Evolutionary conservation across 768 basidiomycete genomes (phyloP).

Genomic region (Auricularia sp.): DNA sequence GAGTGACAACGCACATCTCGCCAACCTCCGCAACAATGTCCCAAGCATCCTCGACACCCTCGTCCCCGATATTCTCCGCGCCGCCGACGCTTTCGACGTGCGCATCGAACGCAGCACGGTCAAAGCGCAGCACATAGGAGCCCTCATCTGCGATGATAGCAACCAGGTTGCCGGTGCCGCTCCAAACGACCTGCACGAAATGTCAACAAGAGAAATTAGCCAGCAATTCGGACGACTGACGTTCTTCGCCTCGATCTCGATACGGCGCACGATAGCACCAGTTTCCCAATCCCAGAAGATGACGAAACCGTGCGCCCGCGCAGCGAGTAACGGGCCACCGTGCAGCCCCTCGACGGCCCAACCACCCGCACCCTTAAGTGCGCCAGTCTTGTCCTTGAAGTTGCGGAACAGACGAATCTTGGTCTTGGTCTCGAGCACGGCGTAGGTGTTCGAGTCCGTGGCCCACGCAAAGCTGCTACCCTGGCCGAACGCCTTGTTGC

Average conservation of each 20-base stretch:
- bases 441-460: slow-evolving; percentile 91
- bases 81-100: slow-evolving; percentile 58
- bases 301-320: slow-evolving; percentile 80
- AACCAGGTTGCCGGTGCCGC: slow-evolving; percentile 78
- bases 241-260: slow-evolving; percentile 91
- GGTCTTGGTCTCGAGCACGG: slow-evolving; percentile 77
- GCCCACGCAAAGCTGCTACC: slow-evolving; percentile 96
- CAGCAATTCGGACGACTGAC: slow-evolving; percentile 33
- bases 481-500: slow-evolving; percentile 93
- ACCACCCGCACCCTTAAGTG: slow-evolving; percentile 69
- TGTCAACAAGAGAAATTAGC: background rate
- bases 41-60: slow-evolving; percentile 94
- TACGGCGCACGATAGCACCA: slow-evolving; percentile 83
- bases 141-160: slow-evolving; percentile 83
- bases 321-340: slow-evolving; percentile 78
- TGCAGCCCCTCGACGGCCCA: slow-evolving; percentile 81
- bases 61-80: slow-evolving; percentile 57
- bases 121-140: slow-evolving; percentile 85
- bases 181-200: slow-evolving; percentile 54
- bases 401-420: slow-evolving; percentile 84
- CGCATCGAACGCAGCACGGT: slow-evolving; percentile 77
- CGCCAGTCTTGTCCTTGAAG: slow-evolving; percentile 59
- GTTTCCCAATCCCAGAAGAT: slow-evolving; percentile 99
- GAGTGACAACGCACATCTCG: slow-evolving; percentile 46
- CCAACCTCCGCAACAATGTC: slow-evolving; percentile 83